Conservation (phyloP, 176 grass and related monocot genomes). For the Saccharum officinarum region DNA sequence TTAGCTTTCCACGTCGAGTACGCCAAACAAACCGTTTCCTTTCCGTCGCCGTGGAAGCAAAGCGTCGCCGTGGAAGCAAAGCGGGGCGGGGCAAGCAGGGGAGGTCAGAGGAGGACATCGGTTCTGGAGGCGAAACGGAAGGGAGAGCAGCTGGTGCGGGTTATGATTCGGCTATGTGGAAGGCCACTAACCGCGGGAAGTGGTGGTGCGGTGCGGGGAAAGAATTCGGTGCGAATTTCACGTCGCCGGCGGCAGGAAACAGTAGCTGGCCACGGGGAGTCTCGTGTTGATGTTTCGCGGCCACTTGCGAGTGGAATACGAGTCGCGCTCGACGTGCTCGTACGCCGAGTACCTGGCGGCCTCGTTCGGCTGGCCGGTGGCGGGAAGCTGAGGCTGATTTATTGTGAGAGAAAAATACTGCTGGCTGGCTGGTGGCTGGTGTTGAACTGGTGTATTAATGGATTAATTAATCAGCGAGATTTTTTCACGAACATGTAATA, state of each 20-base stretch:
- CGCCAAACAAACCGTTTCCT: not conserved
- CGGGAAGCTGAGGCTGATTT: no score
- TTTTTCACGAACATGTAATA: no score
- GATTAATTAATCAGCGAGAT: no score
- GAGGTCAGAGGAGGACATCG: not conserved
- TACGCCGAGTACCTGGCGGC: not conserved
- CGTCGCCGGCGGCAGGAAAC: not conserved
- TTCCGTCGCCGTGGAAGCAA: not conserved
- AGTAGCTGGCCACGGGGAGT: not conserved
- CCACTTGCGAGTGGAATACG: not conserved
- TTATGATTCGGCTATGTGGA: no score
- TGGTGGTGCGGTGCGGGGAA: not conserved
- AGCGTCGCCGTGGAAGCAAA: no score
- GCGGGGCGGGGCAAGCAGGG: not conserved
- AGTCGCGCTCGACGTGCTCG: not conserved
- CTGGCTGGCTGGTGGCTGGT: no score
- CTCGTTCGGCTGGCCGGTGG: no score
- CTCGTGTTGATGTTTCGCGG: not conserved
- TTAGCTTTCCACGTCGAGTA: slow-evolving; percentile 45
- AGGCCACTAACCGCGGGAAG: no score
- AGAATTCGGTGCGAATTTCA: not conserved
- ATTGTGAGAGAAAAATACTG: no score
- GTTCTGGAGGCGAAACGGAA: not conserved
- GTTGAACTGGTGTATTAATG: no score
- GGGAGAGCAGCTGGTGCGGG: not conserved